phyloP scores from a whole-genome alignment of 2,329 filamentous ascomycete species.

The Hypoxylon sp. region DNA sequence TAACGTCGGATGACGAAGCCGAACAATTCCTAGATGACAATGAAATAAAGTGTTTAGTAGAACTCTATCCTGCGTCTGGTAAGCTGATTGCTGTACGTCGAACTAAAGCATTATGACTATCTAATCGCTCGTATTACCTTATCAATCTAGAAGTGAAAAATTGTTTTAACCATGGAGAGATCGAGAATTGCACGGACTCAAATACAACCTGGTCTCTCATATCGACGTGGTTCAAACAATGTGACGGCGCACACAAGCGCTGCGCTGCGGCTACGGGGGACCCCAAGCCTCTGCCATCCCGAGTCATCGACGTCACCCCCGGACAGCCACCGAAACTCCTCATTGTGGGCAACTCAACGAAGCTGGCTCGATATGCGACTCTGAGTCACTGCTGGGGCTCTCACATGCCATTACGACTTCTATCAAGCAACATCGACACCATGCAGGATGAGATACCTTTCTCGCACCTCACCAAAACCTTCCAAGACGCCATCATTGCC shows the following conservation, averaged over 20 bases:
- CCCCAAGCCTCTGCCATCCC: background rate
- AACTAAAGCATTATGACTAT: background rate
- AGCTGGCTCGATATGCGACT: background rate
- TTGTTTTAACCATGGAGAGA: background rate
- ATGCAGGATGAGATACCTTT: background rate
- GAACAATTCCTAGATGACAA: background rate
- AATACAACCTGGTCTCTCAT: background rate
- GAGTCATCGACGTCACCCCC: background rate
- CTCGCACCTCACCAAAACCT: background rate
- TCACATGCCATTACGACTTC: background rate
- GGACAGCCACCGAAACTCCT: background rate
- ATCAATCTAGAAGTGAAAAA: background rate
- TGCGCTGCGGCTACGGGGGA: background rate
- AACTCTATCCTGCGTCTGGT: background rate
- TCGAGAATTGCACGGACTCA: background rate
- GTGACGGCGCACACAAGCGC: background rate
- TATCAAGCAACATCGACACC: background rate
- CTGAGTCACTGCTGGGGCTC: background rate
- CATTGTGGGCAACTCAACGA: background rate
- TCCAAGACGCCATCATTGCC: background rate
- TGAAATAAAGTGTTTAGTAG: background rate
- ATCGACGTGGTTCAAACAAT: background rate
- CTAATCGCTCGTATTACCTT: background rate
- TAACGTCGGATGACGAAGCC: background rate
- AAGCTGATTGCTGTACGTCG: background rate